Base-by-base conservation (phyloP, 495 filamentous ascomycete species). In the Annulohypoxylon bovei region DNA sequence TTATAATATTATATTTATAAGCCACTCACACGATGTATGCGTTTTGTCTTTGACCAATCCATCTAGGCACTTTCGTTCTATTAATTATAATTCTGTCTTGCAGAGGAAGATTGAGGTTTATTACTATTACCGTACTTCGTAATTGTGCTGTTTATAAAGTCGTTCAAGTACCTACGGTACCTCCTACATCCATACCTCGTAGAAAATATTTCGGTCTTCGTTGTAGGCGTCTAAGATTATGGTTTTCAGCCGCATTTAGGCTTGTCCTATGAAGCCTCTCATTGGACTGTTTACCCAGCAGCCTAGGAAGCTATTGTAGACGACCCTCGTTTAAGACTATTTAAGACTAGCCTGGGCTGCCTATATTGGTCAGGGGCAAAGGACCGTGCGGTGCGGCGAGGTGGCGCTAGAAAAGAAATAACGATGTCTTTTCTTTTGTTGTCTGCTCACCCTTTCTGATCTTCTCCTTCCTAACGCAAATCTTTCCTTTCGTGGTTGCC, bases 401-500 rank as follows among this genome's bases (percentile, higher is more conserved):
- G n/a, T 12, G 4, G 28, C 62, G 54, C 62, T 52, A 66, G 54
- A 66, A 59, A 40, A 14, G 28, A 46, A 60, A 60, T 60, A 35
- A 44, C 32, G 12, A 14, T 27, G 2, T 18, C 32, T 25, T 33
- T 53, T 47, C 3, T 54, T 52, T 18, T 33, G 18, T 39, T 23
- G 11, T 46, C 25, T 32, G 46, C 22, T 18, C 5, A 37, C 16
- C 12, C 39, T 60, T 0, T 28, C 18, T 35, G 27, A n/a, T 30
- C 18, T 16, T 11, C 14, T 23, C 54, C 22, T 46, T 33, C 6
- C 3, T 3, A 57, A 25, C 32, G 57, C 22, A 40, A 59, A 71
- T 71, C 63, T 32, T 67, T 67, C 58, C 69, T 60, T 61, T 54
- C 33, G 52, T 72, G 54, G 59, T 39, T n/a, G 33, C 39, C 50